These are phyloP conservation scores for Drosera spatulata DNA, from an alignment of 179 eudicot species.

Conservation along the genomic window DNA sequence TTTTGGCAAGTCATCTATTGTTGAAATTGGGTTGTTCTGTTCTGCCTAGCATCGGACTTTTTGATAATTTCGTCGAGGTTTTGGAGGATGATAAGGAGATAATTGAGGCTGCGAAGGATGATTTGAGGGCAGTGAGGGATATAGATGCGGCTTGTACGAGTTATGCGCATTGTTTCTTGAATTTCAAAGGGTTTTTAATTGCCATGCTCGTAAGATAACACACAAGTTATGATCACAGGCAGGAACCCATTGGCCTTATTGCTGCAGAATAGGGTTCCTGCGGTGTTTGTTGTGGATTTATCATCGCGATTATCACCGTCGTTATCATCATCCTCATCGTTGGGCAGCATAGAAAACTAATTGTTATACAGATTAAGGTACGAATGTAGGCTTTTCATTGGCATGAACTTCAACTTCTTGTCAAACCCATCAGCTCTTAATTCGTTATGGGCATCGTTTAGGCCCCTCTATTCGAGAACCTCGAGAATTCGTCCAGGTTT, in stretches of 20 bases:
- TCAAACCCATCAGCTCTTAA: too few species aligned
- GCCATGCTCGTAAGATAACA: slow-evolving; percentile 54
- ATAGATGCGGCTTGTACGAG: slow-evolving; percentile 73
- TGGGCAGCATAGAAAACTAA: too few species aligned
- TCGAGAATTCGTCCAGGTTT: too few species aligned
- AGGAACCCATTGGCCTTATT: slow-evolving; percentile 35
- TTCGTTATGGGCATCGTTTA: too few species aligned
- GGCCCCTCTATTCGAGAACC: too few species aligned
- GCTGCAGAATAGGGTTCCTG: slow-evolving; percentile 20
- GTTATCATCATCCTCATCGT: too few species aligned
- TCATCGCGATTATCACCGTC: too few species aligned
- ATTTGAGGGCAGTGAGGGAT: slow-evolving; percentile 47
- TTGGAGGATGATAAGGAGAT: slow-evolving; percentile 27
- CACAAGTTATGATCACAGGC: slow-evolving; percentile 46
- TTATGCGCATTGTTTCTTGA: slow-evolving; percentile 57
- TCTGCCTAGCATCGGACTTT: slow-evolving; percentile 32
- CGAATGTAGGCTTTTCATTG: too few species aligned
- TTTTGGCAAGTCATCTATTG: slow-evolving; percentile 43
- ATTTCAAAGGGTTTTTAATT: slow-evolving; percentile 61
- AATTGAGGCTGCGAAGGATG: slow-evolving; percentile 23
- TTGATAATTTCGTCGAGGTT: slow-evolving; percentile 28
- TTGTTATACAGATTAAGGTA: too few species aligned
- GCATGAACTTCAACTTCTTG: too few species aligned
- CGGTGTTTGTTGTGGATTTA: too few species aligned
- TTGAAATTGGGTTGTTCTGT: slow-evolving; percentile 27